phyloP scores from a whole-genome alignment of 2,329 filamentous ascomycete genomes.

The Hymenoscyphus repandus region DNA sequence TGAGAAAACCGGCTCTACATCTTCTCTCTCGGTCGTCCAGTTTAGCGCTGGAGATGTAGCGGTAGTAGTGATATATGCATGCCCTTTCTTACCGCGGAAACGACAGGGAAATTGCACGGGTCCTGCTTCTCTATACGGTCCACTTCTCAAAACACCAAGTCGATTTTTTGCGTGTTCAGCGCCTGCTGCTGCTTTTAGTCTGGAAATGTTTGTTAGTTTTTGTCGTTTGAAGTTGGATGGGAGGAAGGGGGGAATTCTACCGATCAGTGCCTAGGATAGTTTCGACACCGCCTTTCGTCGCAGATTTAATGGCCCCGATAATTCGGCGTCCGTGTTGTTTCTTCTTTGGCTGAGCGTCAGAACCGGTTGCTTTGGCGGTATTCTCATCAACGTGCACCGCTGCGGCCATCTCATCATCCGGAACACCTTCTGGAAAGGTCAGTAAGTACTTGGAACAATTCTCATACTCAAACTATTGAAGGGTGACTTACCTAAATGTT shows the following conservation, averaged over 20 bases:
- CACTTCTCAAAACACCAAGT: constrained; percentile 58
- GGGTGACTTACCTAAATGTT: constrained; percentile 39
- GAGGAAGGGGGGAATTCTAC: no score
- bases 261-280: constrained; percentile 67
- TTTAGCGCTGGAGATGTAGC: constrained; percentile 53
- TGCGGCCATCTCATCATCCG: constrained; percentile 25
- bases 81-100: constrained; percentile 65
- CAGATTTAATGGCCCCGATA: constrained; percentile 60
- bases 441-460: constrained; percentile 7
- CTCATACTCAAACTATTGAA: background rate
- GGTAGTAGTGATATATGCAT: constrained; percentile 63
- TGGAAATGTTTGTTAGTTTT: no score
- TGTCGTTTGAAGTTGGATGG: no score
- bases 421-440: constrained; percentile 20
- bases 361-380: constrained; percentile 19
- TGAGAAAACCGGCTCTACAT: constrained; percentile 59
- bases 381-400: constrained; percentile 38
- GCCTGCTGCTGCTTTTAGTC: constrained; percentile 48
- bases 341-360: constrained; percentile 18
- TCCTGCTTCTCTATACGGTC: constrained; percentile 47
- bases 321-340: constrained; percentile 25
- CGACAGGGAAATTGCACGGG: constrained; percentile 74
- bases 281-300: constrained; percentile 66
- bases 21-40: constrained; percentile 35
- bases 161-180: constrained; percentile 62